phyloP scores from a whole-genome alignment of 371 early-diverging fungal genomes.

The Actinomortierella ambigua region DNA sequence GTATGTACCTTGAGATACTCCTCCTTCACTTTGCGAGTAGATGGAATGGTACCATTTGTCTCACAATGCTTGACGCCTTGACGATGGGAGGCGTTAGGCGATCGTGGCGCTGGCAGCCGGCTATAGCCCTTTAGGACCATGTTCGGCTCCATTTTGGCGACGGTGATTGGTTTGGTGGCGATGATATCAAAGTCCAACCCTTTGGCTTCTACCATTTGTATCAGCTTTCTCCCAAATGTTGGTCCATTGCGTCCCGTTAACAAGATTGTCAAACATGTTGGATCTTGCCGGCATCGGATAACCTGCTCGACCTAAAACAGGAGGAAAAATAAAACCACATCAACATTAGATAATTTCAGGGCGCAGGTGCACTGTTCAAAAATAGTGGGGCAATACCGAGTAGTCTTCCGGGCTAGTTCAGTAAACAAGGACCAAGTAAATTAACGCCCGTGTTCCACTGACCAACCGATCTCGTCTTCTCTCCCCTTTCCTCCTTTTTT shows the following conservation, averaged over 20 bases:
- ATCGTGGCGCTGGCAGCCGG: too few species aligned
- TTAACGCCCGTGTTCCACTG: too few species aligned
- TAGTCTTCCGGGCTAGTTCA: too few species aligned
- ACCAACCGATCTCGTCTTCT: too few species aligned
- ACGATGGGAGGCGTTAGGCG: too few species aligned
- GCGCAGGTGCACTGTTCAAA: too few species aligned
- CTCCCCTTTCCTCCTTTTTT: too few species aligned
- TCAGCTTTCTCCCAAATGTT: conserved; percentile 23
- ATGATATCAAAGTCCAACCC: conserved; percentile 35
- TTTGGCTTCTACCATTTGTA: conserved; percentile 26
- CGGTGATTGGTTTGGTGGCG: conserved; percentile 45
- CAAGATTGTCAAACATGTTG: conserved; percentile 36
- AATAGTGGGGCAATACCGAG: too few species aligned
- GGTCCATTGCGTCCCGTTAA: conserved; percentile 44
- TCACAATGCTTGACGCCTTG: too few species aligned
- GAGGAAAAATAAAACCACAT: not conserved
- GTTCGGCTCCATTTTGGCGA: conserved; percentile 15
- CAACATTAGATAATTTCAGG: too few species aligned
- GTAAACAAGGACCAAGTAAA: too few species aligned
- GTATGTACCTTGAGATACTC: conserved; percentile 39
- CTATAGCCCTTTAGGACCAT: too few species aligned
- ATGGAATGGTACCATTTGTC: not conserved
- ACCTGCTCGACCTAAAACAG: conserved; percentile 25
- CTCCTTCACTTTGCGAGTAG: conserved; percentile 4
- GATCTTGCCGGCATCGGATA: conserved; percentile 19